These are phyloP conservation scores for Boletus huronensis DNA, from an alignment of 768 basidiomycete species.

Conservation along the genomic window DNA sequence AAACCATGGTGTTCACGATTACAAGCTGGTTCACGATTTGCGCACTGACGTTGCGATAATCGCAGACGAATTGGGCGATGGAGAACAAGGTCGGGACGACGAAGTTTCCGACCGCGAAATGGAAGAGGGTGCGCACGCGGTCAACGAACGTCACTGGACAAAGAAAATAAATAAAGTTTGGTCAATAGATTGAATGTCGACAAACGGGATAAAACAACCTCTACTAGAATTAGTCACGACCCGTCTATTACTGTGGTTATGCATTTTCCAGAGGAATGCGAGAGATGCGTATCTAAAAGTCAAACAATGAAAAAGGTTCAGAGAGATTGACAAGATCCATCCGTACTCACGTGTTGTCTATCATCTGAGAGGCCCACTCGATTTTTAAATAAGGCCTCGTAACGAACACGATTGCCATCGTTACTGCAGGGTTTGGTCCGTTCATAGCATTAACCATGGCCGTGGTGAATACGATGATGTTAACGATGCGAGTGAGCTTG, in stretches of 20 bases:
- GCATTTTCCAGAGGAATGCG: slow-evolving; percentile 13
- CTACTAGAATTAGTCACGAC: not conserved
- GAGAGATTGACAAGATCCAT: not conserved
- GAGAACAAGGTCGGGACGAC: slow-evolving; percentile 19
- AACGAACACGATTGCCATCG: slow-evolving; percentile 7
- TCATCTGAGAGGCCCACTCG: slow-evolving; percentile 28
- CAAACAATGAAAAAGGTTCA: not conserved
- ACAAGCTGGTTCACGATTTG: not conserved
- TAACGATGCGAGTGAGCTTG: slow-evolving; percentile 22
- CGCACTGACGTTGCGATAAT: not conserved
- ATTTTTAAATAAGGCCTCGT: slow-evolving; percentile 27
- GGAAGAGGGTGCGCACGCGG: slow-evolving; percentile 19
- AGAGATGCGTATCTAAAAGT: slow-evolving; percentile 5
- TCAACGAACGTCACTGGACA: not conserved
- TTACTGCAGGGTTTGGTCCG: slow-evolving; percentile 2
- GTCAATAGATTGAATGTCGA: not conserved
- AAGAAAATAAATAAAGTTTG: not conserved
- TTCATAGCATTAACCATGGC: slow-evolving; percentile 12
- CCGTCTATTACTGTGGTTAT: not conserved
- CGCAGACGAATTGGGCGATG: slow-evolving; percentile 7
- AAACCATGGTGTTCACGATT: slow-evolving; percentile 4
- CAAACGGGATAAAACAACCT: not conserved
- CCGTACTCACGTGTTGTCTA: slow-evolving; percentile 24
- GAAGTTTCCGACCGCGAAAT: slow-evolving; percentile 28
- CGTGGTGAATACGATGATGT: slow-evolving; percentile 22